A percentile compares a stretch with the other conserved stretches of the same genome.
Conservation (phyloP, 1,284 basidiomycete genomes). For the Apiotrichum laibachii region DNA sequence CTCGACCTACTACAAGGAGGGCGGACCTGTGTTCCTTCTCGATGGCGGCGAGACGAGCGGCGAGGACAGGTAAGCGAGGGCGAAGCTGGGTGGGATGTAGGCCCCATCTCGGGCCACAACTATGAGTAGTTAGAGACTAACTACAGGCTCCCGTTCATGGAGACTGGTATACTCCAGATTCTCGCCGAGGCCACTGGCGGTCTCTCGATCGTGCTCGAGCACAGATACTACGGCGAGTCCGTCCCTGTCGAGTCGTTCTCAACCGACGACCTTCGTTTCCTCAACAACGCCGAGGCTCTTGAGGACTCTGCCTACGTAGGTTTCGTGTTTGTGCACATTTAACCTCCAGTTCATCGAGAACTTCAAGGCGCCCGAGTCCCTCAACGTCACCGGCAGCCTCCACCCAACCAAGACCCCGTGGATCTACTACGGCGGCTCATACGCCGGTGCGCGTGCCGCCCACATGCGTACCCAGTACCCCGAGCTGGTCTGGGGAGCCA, state of each 20-base stretch:
- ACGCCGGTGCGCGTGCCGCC: conserved; percentile 89
- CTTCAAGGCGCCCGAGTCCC: conserved; percentile 61
- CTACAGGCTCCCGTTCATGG: conserved; percentile 48
- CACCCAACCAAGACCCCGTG: conserved; percentile 62
- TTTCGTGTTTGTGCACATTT: not conserved
- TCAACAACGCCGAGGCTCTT: conserved; percentile 83
- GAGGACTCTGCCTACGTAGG: conserved; percentile 74
- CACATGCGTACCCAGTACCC: conserved; percentile 77
- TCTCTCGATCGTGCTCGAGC: conserved; percentile 81
- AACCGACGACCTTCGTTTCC: conserved; percentile 75
- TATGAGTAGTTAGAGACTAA: not conserved
- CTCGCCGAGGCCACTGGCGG: conserved; percentile 78
- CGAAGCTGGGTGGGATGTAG: no score
- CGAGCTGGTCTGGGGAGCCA: conserved; percentile 82
- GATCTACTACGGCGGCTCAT: conserved; percentile 83
- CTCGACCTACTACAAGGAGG: conserved; percentile 70
- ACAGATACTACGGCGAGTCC: conserved; percentile 69
- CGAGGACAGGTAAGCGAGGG: conserved; percentile 32
- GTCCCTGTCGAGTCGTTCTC: conserved; percentile 65
- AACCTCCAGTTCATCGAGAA: conserved; percentile 70
- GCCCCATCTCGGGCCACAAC: not conserved
- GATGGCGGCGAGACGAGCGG: conserved; percentile 75
- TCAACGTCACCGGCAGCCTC: conserved; percentile 61
- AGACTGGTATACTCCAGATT: conserved; percentile 75
- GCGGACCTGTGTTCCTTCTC: conserved; percentile 73